A percentile compares a stretch with the other conserved stretches of the same genome.
Conservation (phyloP, 2,329 filamentous ascomycete species). For the Fusarium xyrophilum region DNA sequence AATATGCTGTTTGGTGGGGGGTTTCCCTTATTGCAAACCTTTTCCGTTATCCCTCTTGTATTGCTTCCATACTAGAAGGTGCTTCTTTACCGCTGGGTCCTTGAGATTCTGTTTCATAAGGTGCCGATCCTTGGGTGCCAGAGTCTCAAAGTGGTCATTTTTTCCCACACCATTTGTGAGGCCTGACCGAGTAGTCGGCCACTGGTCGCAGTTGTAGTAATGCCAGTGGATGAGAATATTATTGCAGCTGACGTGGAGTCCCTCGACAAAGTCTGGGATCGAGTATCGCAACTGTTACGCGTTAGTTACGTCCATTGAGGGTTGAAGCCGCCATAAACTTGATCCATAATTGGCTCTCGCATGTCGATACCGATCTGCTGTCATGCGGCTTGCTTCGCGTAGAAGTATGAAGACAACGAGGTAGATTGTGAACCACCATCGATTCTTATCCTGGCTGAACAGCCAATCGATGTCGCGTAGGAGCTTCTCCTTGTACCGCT, state of each 20-base stretch:
- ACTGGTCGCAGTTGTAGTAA: slow-evolving; percentile 53
- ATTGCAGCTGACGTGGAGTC: slow-evolving; percentile 55
- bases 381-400: slow-evolving; percentile 50
- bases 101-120: slow-evolving; percentile 45
- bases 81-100: slow-evolving; percentile 32
- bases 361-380: slow-evolving; percentile 52
- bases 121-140: slow-evolving; percentile 44
- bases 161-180: slow-evolving; percentile 12
- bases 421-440: slow-evolving; percentile 48
- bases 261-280: slow-evolving; percentile 50
- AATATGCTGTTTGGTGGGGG: not conserved
- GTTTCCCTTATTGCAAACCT: slow-evolving; percentile 2
- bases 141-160: slow-evolving; percentile 40
- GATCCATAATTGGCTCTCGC: slow-evolving; percentile 48
- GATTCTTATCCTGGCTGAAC: slow-evolving; percentile 45
- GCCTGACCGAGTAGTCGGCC: slow-evolving; percentile 37
- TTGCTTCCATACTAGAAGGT: slow-evolving; percentile 38
- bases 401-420: slow-evolving; percentile 52
- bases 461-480: slow-evolving; percentile 47
- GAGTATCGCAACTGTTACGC: slow-evolving; percentile 47
- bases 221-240: slow-evolving; percentile 59
- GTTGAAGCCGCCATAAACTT: slow-evolving; percentile 23
- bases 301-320: not conserved
- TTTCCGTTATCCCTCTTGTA: slow-evolving; percentile 38
- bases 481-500: slow-evolving; percentile 45